Conservation (phyloP, 805 yeast species). For the Candida broadrunensis region DNA sequence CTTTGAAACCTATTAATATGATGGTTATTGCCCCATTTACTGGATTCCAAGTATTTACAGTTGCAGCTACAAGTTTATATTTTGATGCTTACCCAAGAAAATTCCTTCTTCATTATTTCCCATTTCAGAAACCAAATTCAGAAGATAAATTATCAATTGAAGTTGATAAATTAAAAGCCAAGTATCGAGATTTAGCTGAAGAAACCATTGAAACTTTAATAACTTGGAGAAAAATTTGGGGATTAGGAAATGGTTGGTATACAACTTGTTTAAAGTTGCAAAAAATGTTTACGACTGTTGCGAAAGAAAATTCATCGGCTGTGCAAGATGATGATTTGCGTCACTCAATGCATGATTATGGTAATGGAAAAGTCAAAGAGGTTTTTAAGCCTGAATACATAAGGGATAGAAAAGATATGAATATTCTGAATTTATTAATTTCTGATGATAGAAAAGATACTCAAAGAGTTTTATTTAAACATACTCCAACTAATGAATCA, state of each 20-base stretch:
- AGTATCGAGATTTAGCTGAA: slow-evolving; percentile 17
- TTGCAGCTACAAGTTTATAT: slow-evolving; percentile 31
- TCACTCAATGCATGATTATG: slow-evolving; percentile 28
- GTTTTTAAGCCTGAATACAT: slow-evolving; percentile 10
- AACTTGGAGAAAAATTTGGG: slow-evolving; percentile 28
- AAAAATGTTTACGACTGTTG: slow-evolving; percentile 15
- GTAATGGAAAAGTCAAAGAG: slow-evolving; percentile 24
- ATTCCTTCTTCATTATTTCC: slow-evolving; percentile 6
- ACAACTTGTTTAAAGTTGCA: slow-evolving; percentile 21
- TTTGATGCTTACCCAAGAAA: slow-evolving; percentile 23
- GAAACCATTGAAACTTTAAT: slow-evolving; percentile 19
- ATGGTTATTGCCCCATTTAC: slow-evolving; percentile 39
- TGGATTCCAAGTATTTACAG: slow-evolving; percentile 34
- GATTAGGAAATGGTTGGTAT: slow-evolving; percentile 27
- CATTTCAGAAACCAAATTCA: slow-evolving; percentile 3
- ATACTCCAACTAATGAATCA: slow-evolving; percentile 1
- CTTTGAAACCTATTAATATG: slow-evolving; percentile 15
- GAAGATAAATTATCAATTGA: neutral
- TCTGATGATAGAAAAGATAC: slow-evolving; percentile 3
- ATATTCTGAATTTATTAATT: slow-evolving; percentile 10
- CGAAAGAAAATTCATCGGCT: slow-evolving; percentile 7
- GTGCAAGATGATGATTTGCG: slow-evolving; percentile 18
- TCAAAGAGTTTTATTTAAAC: neutral
- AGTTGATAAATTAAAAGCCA: slow-evolving; percentile 10
- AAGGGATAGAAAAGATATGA: slow-evolving; percentile 10